Base-by-base conservation (phyloP, 345 rosid genomes). In the Murraya paniculata region DNA sequence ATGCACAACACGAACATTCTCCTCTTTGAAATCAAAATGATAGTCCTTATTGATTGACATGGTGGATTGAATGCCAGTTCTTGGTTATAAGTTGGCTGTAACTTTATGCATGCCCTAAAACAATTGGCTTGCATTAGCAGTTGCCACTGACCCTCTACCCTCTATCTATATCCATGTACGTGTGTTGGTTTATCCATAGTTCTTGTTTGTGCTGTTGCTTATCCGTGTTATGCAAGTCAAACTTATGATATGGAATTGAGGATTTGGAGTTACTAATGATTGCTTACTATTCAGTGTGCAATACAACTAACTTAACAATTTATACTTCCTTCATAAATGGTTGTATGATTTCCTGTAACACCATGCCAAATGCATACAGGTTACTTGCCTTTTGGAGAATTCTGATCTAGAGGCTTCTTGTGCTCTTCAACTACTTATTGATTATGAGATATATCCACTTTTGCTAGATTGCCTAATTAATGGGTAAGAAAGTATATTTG, bases 381-480 rank as follows among this genome's bases (percentile, higher is more conserved):
- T 93, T 77, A 78, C 87, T 61, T 79, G 70, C 87, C 91, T 95
- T 78, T 75, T 87, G 86, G 96, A 87, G 81, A 82, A 87, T 83
- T 71, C 76, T 13, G 80, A 79, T 71, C 88, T 81, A 48, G 78
- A 72, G 28, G 84, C 86, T 67, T 73, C 83, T 18, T 86, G 84
- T n/a, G 81, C 93, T 72, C 83, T 79, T 72, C 89, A 81, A 85
- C 84, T 93, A 4, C 79, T 92, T 67, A 78, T 81, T 67, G 92
- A 85, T 71, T 76, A 82, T 83, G 88, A 83, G 61, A 73, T 93
- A 27, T 89, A 95, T 84, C 98, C 92, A 19, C 95, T 91, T 74
- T 78, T 93, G 72, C 96, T 95, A 50, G 94, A 89, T 48, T 90
- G 92, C 71, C 85, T 93, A 41, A 31, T 88, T 33, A 77, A 86